Evolutionary conservation across 805 yeast species (phyloP).

Genomic region (Kluyveromyces siamensis): DNA sequence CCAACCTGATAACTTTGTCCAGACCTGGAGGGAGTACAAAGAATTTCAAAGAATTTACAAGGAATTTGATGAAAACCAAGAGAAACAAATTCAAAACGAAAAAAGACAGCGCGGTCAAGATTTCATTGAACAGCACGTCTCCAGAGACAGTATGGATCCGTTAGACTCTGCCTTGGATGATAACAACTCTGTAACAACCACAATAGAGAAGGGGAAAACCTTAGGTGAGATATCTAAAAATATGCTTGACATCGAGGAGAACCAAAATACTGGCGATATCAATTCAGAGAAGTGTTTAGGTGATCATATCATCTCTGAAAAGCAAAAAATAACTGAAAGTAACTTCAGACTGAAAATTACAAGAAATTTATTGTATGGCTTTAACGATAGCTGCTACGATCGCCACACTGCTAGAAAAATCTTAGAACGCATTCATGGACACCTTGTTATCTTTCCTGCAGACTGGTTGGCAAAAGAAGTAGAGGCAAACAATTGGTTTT

Average conservation of each 20-base stretch:
- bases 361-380: slow-evolving; percentile 24
- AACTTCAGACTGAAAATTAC: slow-evolving; percentile 21
- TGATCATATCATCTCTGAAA: neutral
- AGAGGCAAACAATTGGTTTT: slow-evolving; percentile 91
- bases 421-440: slow-evolving; percentile 68
- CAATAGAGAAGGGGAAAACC: slow-evolving; percentile 7
- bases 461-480: slow-evolving; percentile 85
- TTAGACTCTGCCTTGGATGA: neutral
- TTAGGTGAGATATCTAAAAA: slow-evolving; percentile 7
- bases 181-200: neutral
- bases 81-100: slow-evolving; percentile 23
- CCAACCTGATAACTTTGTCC: slow-evolving; percentile 92
- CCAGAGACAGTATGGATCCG: neutral
- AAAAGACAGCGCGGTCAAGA: slow-evolving; percentile 3
- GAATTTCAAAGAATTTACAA: slow-evolving; percentile 49
- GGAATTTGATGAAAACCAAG: slow-evolving; percentile 39
- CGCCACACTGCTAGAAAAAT: slow-evolving; percentile 69
- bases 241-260: slow-evolving; percentile 3
- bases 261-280: neutral
- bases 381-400: slow-evolving; percentile 48
- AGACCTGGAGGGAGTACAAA: slow-evolving; percentile 84
- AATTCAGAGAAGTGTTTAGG: neutral
- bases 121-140: neutral
- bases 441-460: slow-evolving; percentile 83
- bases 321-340: slow-evolving; percentile 1